Base-by-base conservation (phyloP, 768 basidiomycete genomes). In the Tephrocybe sp. region DNA sequence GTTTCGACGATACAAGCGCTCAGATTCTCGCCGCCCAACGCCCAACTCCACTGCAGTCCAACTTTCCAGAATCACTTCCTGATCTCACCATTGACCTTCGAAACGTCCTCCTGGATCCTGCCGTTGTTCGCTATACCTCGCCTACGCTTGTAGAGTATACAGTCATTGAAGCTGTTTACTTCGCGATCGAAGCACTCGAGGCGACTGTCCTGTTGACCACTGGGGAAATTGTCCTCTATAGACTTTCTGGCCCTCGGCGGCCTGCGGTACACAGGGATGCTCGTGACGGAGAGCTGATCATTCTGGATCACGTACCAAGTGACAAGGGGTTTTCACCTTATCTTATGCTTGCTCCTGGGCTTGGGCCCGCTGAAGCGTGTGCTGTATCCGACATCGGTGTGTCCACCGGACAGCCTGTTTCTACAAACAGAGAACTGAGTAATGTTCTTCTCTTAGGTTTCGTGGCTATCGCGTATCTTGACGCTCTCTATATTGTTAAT, bases 321-420 rank as follows among this genome's bases (percentile, higher is more conserved):
- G 9, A 64, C 63, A n/a, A 59, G 57, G 23, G 76, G 27, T 84
- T 84, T 53, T 71, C 70, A 24, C 88, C 90, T 0, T 77, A 76
- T 49, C 77, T 88, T 41, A 72, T 87, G 52, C 63, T 92, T 25
- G 66, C 69, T 23, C 63, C 79, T 29, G 65, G 67, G 19, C 70
- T 69, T 45, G 80, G 80, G 1, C 67, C 70, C 1, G 70, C 81
- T 3, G 72, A 76, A 4, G 73, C 79, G 16, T 80, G 76, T 59
- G 82, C 86, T 5, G 63, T 89, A 11, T 84, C 84, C 10, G 84
- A 91, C 61, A 78, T 89, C 41, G 92, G 92, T 86, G 50, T 60
- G 77, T 25, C 21, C 18, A 54, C 27, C 24, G 23, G 18, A 10
- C 30, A 25, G 18, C 19, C 15, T 22, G 5, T 34, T 8, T 47